Percentiles rank a stretch among this genome's conserved stretches.
Evolutionary conservation across 345 rosid species (phyloP).

Genomic region (Salix brachista): DNA sequence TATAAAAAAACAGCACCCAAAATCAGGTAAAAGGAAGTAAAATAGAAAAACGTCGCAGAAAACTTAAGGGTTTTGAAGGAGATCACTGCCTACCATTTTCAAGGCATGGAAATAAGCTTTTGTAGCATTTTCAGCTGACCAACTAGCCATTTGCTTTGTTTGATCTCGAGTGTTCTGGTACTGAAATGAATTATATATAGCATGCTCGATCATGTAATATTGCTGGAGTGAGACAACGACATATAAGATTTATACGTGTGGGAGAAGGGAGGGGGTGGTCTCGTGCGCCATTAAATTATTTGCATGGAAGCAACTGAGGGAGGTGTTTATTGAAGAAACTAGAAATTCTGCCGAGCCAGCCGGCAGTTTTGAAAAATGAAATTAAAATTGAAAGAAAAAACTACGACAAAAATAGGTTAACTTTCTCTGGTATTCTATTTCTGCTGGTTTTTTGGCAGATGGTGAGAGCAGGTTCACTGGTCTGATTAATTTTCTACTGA

Average conservation of each 20-base stretch:
- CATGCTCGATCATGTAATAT: not conserved
- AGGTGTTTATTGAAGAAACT: conserved; percentile 18
- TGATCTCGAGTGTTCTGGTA: not conserved
- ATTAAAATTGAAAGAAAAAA: not conserved
- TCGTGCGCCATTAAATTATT: conserved; percentile 5
- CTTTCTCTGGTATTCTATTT: not conserved
- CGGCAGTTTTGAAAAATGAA: conserved; percentile 6
- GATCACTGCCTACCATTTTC: conserved; percentile 33
- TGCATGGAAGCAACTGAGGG: conserved; percentile 25
- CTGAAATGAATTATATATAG: not conserved
- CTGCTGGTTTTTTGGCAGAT: not conserved
- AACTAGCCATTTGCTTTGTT: conserved; percentile 25
- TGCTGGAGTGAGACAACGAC: not conserved
- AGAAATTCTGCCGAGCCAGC: conserved; percentile 10
- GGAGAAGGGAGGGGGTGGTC: not conserved
- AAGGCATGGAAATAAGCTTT: conserved; percentile 49
- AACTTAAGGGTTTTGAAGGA: not conserved
- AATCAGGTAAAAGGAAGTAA: not conserved
- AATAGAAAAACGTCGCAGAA: not conserved
- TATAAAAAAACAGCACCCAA: conserved; percentile 2
- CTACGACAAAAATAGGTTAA: conserved; percentile 9
- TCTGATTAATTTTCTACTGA: not conserved
- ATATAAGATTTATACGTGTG: not conserved
- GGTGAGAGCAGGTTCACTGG: not conserved
- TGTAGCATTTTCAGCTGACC: conserved; percentile 63